Evolutionary conservation across 2,329 filamentous ascomycete genomes (phyloP).

Genomic region (Colletotrichum higginsianum): DNA sequence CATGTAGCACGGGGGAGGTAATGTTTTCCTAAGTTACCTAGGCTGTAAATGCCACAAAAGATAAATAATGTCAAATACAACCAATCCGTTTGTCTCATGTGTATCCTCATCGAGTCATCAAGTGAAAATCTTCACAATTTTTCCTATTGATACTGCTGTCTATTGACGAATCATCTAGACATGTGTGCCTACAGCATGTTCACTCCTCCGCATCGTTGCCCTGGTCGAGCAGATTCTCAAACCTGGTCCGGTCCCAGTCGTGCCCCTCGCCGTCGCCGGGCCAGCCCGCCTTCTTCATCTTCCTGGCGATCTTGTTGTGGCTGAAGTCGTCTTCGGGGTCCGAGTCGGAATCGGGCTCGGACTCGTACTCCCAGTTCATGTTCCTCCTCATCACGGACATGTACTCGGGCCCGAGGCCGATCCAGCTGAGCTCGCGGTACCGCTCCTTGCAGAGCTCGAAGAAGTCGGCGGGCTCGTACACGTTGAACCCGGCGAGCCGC

Average conservation of each 20-base stretch:
- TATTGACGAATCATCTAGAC: too few relatives aligned
- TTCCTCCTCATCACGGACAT: constrained; percentile 16
- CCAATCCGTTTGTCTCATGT: too few relatives aligned
- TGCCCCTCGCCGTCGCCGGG: constrained; percentile 36
- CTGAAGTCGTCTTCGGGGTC: constrained; percentile 14
- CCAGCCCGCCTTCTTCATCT: constrained; percentile 39
- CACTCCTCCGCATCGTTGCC: constrained; percentile 3
- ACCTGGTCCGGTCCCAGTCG: constrained; percentile 31
- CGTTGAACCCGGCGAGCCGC: constrained; percentile 22
- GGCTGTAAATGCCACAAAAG: too few relatives aligned
- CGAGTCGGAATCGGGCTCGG: too few relatives aligned
- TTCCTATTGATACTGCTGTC: too few relatives aligned
- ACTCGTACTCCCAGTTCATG: constrained; percentile 20
- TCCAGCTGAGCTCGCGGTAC: constrained; percentile 37
- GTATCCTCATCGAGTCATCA: too few relatives aligned
- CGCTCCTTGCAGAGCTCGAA: constrained; percentile 37
- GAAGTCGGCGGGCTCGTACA: constrained; percentile 39
- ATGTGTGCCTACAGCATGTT: too few relatives aligned
- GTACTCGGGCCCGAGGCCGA: constrained; percentile 1
- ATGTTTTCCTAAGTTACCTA: too few relatives aligned
- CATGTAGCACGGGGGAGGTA: too few relatives aligned
- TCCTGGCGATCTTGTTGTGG: constrained; percentile 30
- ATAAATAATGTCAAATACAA: too few relatives aligned
- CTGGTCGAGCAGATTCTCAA: constrained; percentile 20
- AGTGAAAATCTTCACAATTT: too few relatives aligned